Evolutionary conservation across 345 rosid species (phyloP), one percentile per base, ranked within the genome.

Genomic region (Odontarrhena argentea): DNA sequence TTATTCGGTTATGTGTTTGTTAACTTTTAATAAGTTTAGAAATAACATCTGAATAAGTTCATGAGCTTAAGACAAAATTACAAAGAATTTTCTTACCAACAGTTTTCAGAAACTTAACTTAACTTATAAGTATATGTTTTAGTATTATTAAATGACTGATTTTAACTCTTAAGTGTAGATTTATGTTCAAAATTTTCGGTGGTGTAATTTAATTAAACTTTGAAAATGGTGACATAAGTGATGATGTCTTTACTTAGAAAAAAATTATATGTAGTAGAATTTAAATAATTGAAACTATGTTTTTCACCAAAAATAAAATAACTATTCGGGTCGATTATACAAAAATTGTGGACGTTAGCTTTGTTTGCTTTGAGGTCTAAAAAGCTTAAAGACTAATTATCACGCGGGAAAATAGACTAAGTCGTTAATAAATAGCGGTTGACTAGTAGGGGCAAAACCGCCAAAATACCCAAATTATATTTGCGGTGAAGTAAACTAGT

Each of bases 161-260:
- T 28, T 1, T 28, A 28, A 28, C 4, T 28, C 5, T 28, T 28
- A 2, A 28, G 32, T 28, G 32, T 28, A 28, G 32, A 28, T 28
- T 4, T 28, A 28, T 28, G 32, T 28, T 28, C 5, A 28, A 3
- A 28, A 2, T 28, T 2, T 15, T 64, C 15, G 62, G n/a, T 28
- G n/a, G 43, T 30, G 34, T 52, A 53, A 44, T 34, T 45, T 32
- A 14, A 32, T 10, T 32, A 45, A 32, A 44, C 54, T 34, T 43
- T 30, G 42, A 65, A 65, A 18, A 28, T 42, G 41, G 10, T 34
- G 8, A 58, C 8, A 24, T 43, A 22, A 44, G 44, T 43, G 30
- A 12, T 65, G n/a, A 54, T 65, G 70, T 66, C 3, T 65, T 44
- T 66, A 25, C 12, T 54, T 44, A 5, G 11, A 25, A 44, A 11